These are phyloP conservation scores for Hypoxylon intermedium DNA, from an alignment of 495 filamentous ascomycete species.

Conservation along the genomic window DNA sequence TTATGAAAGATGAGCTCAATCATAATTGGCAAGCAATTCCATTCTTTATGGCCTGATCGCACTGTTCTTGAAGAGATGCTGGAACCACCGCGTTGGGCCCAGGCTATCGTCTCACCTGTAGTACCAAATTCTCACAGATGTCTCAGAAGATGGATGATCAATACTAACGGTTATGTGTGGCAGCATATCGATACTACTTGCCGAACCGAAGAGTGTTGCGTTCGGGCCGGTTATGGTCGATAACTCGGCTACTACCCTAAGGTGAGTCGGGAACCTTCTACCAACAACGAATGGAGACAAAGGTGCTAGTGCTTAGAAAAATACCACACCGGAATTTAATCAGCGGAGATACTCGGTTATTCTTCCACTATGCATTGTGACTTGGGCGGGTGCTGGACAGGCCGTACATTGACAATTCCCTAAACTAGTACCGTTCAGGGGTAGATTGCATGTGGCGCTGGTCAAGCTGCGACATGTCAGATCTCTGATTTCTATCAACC, in stretches of 20 bases:
- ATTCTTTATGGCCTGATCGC: no score
- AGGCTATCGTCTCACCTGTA: no score
- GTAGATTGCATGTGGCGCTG: conserved; percentile 16
- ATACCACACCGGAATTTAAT: conserved; percentile 9
- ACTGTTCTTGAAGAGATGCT: no score
- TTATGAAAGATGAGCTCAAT: not conserved
- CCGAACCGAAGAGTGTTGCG: conserved; percentile 3
- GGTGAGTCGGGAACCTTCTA: no score
- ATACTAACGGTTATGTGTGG: conserved; percentile 16
- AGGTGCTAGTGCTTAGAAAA: no score
- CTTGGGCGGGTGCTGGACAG: conserved; percentile 26
- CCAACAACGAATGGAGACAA: no score
- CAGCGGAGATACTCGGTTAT: conserved; percentile 2
- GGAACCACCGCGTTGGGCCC: no score
- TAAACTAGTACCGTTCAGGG: conserved; percentile 5
- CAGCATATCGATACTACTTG: conserved; percentile 12
- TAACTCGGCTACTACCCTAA: conserved; percentile 5
- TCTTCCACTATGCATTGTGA: conserved; percentile 14
- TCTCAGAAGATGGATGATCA: conserved; percentile 15
- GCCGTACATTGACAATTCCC: conserved; percentile 1
- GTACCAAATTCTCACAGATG: conserved; percentile 9
- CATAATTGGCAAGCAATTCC: no score
- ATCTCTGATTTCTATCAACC: conserved; percentile 26
- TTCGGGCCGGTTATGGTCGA: not conserved
- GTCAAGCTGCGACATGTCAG: conserved; percentile 22